Evolutionary conservation across 768 basidiomycete species (phyloP).

Genomic region (Stropharia rugosoannulata): DNA sequence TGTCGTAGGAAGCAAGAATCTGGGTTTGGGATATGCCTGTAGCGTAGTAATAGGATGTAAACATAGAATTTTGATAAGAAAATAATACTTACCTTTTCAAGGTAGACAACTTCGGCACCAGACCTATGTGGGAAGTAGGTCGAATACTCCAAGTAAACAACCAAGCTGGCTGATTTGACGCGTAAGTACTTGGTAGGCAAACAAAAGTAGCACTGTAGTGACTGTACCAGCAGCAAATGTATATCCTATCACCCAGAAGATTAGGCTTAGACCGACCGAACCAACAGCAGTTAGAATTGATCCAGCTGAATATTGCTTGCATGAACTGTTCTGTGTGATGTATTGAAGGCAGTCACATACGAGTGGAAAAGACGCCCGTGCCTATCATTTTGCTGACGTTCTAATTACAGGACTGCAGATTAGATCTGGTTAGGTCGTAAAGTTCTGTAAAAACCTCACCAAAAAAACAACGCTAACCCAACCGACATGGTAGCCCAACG

Average conservation of each 20-base stretch:
- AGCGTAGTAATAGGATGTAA: conserved; percentile 5
- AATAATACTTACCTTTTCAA: conserved; percentile 33
- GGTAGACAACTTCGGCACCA: conserved; percentile 48
- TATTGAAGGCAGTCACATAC: conserved; percentile 10
- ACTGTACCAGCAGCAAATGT: conserved; percentile 33
- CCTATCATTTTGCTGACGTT: conserved; percentile 39
- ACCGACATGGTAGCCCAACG: conserved; percentile 34
- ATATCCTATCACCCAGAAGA: conserved; percentile 42
- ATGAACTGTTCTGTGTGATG: neutral
- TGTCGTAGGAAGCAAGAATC: conserved; percentile 39
- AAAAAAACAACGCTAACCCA: conserved; percentile 25
- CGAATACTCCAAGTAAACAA: conserved; percentile 44
- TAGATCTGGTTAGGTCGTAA: neutral
- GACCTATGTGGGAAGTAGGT: conserved; percentile 49
- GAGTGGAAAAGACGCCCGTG: conserved; percentile 34
- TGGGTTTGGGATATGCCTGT: conserved; percentile 41
- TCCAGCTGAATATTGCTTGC: conserved; percentile 24
- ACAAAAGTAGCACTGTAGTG: neutral
- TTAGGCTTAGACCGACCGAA: conserved; percentile 35
- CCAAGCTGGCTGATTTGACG: conserved; percentile 28
- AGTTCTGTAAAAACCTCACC: conserved; percentile 7
- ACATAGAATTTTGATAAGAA: neutral
- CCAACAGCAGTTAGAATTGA: conserved; percentile 36
- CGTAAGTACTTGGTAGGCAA: neutral
- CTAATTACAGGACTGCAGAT: conserved; percentile 7